Conservation (phyloP, 2,329 filamentous ascomycete species). For the Ascochyta viciae-villosae region DNA sequence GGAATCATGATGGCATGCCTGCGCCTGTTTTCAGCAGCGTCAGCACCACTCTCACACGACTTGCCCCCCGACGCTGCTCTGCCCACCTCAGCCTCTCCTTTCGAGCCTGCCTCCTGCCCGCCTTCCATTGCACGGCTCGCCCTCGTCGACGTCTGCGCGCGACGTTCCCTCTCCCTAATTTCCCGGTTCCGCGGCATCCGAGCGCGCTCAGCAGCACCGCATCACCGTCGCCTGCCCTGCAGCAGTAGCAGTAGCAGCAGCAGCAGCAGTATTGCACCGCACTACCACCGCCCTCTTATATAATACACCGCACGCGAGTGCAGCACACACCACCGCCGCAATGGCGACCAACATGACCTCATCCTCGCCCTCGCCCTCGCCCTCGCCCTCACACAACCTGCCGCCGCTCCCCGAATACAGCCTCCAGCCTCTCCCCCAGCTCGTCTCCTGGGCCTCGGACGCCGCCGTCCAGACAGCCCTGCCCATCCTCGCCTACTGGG, state of each 20-base stretch:
- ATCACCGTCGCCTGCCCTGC: slow-evolving; percentile 9
- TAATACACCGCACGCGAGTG: slow-evolving; percentile 3
- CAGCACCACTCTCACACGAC: slow-evolving; percentile 45
- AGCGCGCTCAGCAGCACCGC: slow-evolving; percentile 4
- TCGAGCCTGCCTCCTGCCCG: slow-evolving; percentile 7
- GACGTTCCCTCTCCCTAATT: slow-evolving; percentile 34
- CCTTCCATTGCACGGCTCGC: slow-evolving; percentile 2
- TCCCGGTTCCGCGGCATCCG: slow-evolving; percentile 40
- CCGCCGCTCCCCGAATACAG: slow-evolving; percentile 87
- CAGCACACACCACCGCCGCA: slow-evolving; percentile 21
- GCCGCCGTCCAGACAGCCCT: slow-evolving; percentile 77
- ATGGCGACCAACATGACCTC: slow-evolving; percentile 51
- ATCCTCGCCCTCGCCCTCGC: slow-evolving; percentile 33
- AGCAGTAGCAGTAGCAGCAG: neutral
- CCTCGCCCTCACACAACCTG: slow-evolving; percentile 58
- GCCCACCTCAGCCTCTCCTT: slow-evolving; percentile 47
- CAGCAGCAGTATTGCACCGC: neutral
- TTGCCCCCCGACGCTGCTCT: slow-evolving; percentile 27
- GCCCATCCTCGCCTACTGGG: slow-evolving; percentile 88
- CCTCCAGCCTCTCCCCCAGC: slow-evolving; percentile 70
- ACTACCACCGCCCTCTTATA: neutral
- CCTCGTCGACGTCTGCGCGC: slow-evolving; percentile 10
- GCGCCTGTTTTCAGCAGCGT: slow-evolving; percentile 23
- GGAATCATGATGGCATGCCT: slow-evolving; percentile 28
- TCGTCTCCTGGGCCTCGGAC: slow-evolving; percentile 82